phyloP scores from a whole-genome alignment of 768 basidiomycete genomes.

The Pulveroboletus sp. region DNA sequence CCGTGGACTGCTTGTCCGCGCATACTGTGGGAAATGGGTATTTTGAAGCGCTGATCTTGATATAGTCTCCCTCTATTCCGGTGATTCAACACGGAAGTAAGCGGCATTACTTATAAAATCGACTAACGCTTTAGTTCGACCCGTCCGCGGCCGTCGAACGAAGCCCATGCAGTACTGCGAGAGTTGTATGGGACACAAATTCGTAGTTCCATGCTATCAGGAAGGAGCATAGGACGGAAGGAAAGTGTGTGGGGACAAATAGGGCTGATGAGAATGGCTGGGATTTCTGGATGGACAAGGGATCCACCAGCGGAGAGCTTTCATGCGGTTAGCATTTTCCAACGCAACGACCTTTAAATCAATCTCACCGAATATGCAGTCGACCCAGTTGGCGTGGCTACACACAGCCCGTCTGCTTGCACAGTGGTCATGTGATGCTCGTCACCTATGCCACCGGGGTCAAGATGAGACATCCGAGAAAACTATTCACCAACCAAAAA shows the following conservation, averaged over 20 bases:
- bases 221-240: slow-evolving; percentile 97
- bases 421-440: slow-evolving; percentile 99
- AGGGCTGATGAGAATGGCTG: slow-evolving; percentile 92
- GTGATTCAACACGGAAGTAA: slow-evolving; percentile 5
- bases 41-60: slow-evolving; percentile 94
- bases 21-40: slow-evolving; percentile 99
- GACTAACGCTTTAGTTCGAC: slow-evolving; percentile 91
- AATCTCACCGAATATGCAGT: slow-evolving; percentile 89
- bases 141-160: slow-evolving; percentile 94
- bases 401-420: slow-evolving; percentile 93
- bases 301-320: slow-evolving; percentile 95
- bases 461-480: slow-evolving; percentile 1
- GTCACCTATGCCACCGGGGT: slow-evolving; percentile 58
- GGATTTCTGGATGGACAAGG: slow-evolving; percentile 96
- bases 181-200: slow-evolving; percentile 99
- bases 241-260: slow-evolving; percentile 98
- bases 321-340: slow-evolving; percentile 8
- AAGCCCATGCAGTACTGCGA: slow-evolving; percentile 96
- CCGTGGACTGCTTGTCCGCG: slow-evolving; percentile 94
- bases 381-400: slow-evolving; percentile 95
- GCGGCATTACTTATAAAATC: background rate
- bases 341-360: background rate
- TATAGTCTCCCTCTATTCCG: slow-evolving; percentile 90
- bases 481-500: slow-evolving; percentile 70
- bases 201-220: slow-evolving; percentile 96